Evolutionary conservation across 140 eudicot genomes (phyloP).

Genomic region (Stevia rebaudiana): DNA sequence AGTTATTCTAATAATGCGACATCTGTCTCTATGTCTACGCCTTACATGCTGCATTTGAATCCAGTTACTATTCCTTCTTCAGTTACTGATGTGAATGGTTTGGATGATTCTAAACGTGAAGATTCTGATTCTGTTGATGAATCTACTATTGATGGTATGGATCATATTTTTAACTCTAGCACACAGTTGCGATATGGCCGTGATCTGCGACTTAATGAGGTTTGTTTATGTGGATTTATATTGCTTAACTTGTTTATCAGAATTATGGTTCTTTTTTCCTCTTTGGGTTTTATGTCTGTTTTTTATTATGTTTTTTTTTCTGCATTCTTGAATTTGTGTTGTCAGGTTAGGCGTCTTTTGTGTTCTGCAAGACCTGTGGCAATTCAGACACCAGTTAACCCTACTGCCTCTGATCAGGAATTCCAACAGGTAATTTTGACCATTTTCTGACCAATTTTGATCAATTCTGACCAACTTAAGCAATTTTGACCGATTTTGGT

Average conservation of each 20-base stretch:
- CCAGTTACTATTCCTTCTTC: slow-evolving; percentile 91
- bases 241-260: neutral
- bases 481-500: no score
- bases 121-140: slow-evolving; percentile 73
- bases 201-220: slow-evolving; percentile 95
- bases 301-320: slow-evolving; percentile 4
- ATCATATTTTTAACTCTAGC: slow-evolving; percentile 83
- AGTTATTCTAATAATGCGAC: slow-evolving; percentile 49
- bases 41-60: slow-evolving; percentile 83
- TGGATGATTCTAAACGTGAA: slow-evolving; percentile 59
- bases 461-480: no score
- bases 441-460: no score
- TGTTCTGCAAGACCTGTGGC: slow-evolving; percentile 93
- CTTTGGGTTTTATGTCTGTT: slow-evolving; percentile 5
- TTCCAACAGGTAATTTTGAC: slow-evolving; percentile 91
- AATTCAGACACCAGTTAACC: slow-evolving; percentile 75
- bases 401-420: slow-evolving; percentile 94
- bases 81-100: slow-evolving; percentile 56
- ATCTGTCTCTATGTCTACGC: slow-evolving; percentile 76
- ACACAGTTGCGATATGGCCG: slow-evolving; percentile 91
- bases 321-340: slow-evolving; percentile 14
- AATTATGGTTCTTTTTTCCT: neutral
- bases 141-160: slow-evolving; percentile 90
- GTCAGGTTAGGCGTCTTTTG: slow-evolving; percentile 86
- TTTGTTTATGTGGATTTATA: slow-evolving; percentile 19